These are phyloP conservation scores for Emericellopsis cladophorae DNA, from an alignment of 2,329 filamentous ascomycete species.

Conservation along the genomic window DNA sequence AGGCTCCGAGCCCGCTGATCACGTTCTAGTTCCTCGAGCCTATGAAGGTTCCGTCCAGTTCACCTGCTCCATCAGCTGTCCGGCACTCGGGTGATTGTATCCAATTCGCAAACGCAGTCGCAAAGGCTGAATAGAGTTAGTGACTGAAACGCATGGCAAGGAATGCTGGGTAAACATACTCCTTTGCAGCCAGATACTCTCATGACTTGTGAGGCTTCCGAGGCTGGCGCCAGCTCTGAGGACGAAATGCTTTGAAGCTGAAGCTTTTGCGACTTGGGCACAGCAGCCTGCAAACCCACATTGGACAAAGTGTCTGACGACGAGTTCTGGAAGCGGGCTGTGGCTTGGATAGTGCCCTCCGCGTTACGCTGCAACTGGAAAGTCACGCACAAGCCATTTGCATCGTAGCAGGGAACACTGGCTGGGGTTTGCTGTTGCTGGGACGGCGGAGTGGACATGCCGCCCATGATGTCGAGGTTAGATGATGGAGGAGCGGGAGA, in stretches of 20 bases:
- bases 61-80: constrained; percentile 77
- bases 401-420: constrained; percentile 67
- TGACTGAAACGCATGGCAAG: background rate
- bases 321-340: constrained; percentile 72
- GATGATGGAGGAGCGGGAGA: constrained; percentile 21
- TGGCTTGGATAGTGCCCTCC: constrained; percentile 67
- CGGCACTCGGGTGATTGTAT: constrained; percentile 58
- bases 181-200: constrained; percentile 74
- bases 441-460: constrained; percentile 35
- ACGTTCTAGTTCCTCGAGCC: background rate
- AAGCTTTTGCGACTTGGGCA: constrained; percentile 91
- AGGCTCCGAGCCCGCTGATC: too few species aligned
- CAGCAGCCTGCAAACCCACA: constrained; percentile 83
- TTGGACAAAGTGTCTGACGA: constrained; percentile 55
- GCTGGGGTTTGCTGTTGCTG: constrained; percentile 19
- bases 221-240: constrained; percentile 59
- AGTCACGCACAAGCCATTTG: constrained; percentile 70
- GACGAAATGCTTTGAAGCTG: constrained; percentile 84
- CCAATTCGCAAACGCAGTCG: constrained; percentile 76
- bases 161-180: constrained; percentile 49
- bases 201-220: constrained; percentile 85
- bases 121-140: constrained; percentile 46
- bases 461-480: constrained; percentile 35
- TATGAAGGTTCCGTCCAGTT: constrained; percentile 79
- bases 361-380: constrained; percentile 76